Evolutionary conservation across 1,284 basidiomycete species (phyloP).

Genomic region (Omphalotus olearius): DNA sequence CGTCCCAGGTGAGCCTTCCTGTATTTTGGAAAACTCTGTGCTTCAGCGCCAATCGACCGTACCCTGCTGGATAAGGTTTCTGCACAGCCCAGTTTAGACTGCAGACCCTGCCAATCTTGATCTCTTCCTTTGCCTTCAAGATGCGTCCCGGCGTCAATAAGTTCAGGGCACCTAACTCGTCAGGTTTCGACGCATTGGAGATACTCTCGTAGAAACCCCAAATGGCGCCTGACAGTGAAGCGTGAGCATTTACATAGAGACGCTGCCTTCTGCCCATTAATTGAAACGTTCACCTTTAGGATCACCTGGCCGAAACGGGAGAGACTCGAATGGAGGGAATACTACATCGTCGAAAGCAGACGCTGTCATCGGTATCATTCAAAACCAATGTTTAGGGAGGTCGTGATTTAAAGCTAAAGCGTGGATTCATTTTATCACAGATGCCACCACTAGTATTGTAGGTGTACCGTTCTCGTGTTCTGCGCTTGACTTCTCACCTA

Average conservation of each 20-base stretch:
- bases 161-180: not conserved
- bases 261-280: not conserved
- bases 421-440: not conserved
- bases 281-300: not conserved
- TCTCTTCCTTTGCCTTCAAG: conserved; percentile 1
- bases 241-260: not conserved
- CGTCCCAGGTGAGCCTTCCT: not conserved
- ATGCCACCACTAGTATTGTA: not conserved
- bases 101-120: not conserved
- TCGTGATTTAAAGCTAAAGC: not conserved
- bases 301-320: not conserved
- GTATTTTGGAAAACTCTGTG: conserved; percentile 1
- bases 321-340: not conserved
- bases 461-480: not conserved
- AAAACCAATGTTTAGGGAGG: too few species aligned
- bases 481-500: too few species aligned
- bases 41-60: not conserved
- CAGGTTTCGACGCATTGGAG: not conserved
- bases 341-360: not conserved
- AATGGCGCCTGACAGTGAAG: not conserved
- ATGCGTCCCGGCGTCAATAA: conserved; percentile 1
- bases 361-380: not conserved
- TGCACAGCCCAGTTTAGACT: conserved; percentile 1
- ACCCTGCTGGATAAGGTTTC: not conserved
- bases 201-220: conserved; percentile 3